Conservation (phyloP, 208 protist species). For the Leishmania aethiopica region DNA sequence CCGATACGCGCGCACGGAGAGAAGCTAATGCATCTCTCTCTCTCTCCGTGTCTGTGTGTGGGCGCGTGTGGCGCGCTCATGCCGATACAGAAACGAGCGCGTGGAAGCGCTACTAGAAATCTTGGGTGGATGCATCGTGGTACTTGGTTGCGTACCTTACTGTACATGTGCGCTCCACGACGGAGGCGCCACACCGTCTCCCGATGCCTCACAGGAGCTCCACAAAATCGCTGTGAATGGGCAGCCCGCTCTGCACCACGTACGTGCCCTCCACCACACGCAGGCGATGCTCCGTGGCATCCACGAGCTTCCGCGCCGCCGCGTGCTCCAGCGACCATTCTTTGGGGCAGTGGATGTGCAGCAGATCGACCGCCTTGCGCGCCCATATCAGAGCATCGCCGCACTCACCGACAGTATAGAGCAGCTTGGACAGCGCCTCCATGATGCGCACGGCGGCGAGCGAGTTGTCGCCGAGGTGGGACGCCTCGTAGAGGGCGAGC, state of each 20-base stretch:
- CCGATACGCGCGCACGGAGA: not conserved
- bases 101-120: not conserved
- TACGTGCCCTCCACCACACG: constrained; percentile 48
- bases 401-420: constrained; percentile 49
- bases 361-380: constrained; percentile 26
- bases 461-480: constrained; percentile 28
- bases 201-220: constrained; percentile 9
- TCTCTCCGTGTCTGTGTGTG: too few relatives aligned
- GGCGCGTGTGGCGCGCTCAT: not conserved
- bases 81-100: not conserved
- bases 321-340: constrained; percentile 46
- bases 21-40: not conserved
- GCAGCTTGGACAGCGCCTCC: constrained; percentile 43
- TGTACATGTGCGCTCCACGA: not conserved
- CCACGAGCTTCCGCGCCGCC: constrained; percentile 29
- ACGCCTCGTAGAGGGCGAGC: constrained; percentile 52
- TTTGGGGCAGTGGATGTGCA: constrained; percentile 40
- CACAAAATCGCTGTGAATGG: constrained; percentile 9
- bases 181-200: not conserved
- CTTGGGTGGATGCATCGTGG: not conserved
- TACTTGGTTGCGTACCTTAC: not conserved
- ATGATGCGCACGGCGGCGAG: constrained; percentile 42
- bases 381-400: constrained; percentile 59
- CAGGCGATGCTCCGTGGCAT: constrained; percentile 36
- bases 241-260: constrained; percentile 39